Evolutionary conservation across 2,329 filamentous ascomycete genomes (phyloP).

Genomic region (Mollisiaceae sp.): DNA sequence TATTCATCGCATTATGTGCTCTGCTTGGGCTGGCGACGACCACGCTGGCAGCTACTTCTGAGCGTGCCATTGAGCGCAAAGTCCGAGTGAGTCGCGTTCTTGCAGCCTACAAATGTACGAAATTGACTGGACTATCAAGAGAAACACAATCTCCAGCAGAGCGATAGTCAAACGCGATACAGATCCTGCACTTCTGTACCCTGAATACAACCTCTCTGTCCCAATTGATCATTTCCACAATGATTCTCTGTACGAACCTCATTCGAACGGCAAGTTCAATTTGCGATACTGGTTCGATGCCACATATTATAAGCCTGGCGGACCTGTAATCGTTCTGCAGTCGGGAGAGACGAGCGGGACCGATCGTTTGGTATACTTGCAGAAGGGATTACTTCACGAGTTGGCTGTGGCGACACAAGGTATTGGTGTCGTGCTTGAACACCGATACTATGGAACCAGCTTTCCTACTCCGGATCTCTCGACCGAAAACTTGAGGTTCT

Average conservation of each 20-base stretch:
- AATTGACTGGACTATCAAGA: constrained; percentile 24
- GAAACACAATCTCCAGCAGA: constrained; percentile 30
- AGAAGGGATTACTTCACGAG: constrained; percentile 77
- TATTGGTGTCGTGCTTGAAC: constrained; percentile 81
- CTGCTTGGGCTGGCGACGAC: constrained; percentile 28
- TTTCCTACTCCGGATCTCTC: constrained; percentile 70
- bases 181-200: constrained; percentile 37
- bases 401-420: constrained; percentile 74
- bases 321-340: constrained; percentile 79
- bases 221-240: constrained; percentile 83
- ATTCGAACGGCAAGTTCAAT: constrained; percentile 69
- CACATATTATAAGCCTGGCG: constrained; percentile 74
- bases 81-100: constrained; percentile 25
- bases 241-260: constrained; percentile 77
- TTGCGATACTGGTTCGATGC: constrained; percentile 86
- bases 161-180: constrained; percentile 27
- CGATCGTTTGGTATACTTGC: constrained; percentile 70
- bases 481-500: constrained; percentile 75
- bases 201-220: constrained; percentile 44
- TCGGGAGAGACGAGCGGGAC: constrained; percentile 71
- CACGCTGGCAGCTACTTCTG: constrained; percentile 23
- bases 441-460: constrained; percentile 84
- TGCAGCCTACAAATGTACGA: not conserved
- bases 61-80: constrained; percentile 31
- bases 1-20: constrained; percentile 24